A percentile compares a stretch with the other conserved stretches of the same genome.
Evolutionary conservation across 2,329 filamentous ascomycete genomes (phyloP).

Genomic region (Fusarium mundagurra): DNA sequence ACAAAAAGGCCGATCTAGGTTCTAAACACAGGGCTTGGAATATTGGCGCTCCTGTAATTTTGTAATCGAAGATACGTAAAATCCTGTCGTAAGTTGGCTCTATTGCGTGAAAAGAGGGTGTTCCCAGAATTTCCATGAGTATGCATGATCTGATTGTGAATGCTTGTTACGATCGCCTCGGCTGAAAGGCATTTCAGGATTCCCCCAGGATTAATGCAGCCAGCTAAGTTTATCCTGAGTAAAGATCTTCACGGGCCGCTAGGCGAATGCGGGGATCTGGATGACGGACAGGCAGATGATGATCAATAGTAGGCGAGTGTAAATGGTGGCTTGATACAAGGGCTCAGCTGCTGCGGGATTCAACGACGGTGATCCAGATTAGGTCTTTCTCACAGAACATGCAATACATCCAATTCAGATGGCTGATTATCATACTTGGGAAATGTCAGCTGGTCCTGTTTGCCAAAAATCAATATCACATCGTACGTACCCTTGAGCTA

Average conservation of each 20-base stretch:
- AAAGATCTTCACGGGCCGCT: conserved; percentile 23
- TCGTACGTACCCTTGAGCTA: neutral
- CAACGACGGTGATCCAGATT: neutral
- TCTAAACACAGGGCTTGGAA: neutral
- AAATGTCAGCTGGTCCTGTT: neutral
- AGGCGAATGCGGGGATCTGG: conserved; percentile 17
- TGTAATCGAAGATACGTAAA: neutral
- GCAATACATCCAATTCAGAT: neutral
- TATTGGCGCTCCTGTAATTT: neutral
- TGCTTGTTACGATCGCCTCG: neutral
- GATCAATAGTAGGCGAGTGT: neutral
- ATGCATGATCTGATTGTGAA: neutral
- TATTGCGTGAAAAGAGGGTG: neutral
- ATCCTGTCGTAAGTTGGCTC: neutral
- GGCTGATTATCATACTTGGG: neutral
- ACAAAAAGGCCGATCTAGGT: conserved; percentile 7
- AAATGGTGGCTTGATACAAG: conserved; percentile 6
- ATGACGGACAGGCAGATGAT: conserved; percentile 3
- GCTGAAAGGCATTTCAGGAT: neutral
- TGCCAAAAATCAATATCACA: neutral
- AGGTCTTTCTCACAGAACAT: neutral
- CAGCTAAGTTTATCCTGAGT: conserved; percentile 11
- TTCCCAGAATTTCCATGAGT: no score
- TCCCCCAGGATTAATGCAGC: conserved; percentile 9
- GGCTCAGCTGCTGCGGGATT: neutral